Percentiles rank a stretch among this genome's conserved stretches.
These are phyloP conservation scores for Phlebiopsis flavidoalba DNA, from an alignment of 768 basidiomycete genomes.

Conservation along the genomic window DNA sequence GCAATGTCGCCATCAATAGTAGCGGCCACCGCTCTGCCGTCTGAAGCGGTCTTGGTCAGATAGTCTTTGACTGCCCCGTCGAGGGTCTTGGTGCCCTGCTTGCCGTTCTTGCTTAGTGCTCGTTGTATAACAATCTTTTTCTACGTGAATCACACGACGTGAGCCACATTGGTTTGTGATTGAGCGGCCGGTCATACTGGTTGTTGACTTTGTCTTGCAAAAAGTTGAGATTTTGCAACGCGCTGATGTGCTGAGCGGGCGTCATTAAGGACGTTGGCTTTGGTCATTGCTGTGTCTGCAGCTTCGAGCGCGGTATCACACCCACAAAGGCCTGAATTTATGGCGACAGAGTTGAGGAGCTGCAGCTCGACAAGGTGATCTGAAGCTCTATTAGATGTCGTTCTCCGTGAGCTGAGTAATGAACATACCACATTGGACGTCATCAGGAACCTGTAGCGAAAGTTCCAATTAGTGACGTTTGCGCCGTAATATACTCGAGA, in stretches of 20 bases:
- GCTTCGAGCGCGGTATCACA: background rate
- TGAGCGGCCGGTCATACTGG: background rate
- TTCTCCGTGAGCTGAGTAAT: background rate
- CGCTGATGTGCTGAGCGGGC: conserved; percentile 2
- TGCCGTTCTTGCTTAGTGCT: background rate
- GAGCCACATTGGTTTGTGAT: background rate
- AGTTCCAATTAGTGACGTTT: background rate
- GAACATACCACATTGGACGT: conserved; percentile 1
- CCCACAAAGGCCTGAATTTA: background rate
- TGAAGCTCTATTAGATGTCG: background rate
- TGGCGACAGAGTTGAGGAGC: background rate
- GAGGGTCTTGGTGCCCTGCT: background rate
- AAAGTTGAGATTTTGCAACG: background rate
- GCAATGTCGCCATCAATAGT: background rate
- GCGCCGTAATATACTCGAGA: background rate
- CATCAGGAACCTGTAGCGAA: background rate
- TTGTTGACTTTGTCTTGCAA: background rate
- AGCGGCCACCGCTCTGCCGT: background rate
- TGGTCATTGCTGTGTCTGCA: background rate
- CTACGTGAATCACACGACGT: background rate
- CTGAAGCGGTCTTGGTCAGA: background rate
- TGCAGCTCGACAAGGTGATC: conserved; percentile 1
- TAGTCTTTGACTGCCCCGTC: background rate
- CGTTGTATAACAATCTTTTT: background rate
- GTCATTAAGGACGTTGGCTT: background rate